Conservation (phyloP, 2,329 filamentous ascomycete species). For the Hypoxylon sp. region DNA sequence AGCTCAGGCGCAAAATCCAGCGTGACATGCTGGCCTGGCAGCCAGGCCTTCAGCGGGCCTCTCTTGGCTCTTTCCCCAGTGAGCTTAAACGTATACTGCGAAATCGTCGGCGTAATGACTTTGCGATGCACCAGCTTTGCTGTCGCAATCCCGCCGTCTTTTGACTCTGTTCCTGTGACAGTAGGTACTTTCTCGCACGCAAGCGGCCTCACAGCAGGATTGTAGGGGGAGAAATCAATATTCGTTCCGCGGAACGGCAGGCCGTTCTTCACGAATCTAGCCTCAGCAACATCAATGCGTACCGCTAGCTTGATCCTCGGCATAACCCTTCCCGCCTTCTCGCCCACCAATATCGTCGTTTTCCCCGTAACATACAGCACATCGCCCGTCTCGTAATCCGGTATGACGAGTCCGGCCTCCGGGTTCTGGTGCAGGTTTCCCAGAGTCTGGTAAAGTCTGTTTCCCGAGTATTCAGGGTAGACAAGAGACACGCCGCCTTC, state of each 20-base stretch:
- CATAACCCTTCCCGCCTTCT: slow-evolving; percentile 72
- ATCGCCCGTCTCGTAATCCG: slow-evolving; percentile 79
- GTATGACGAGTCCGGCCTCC: slow-evolving; percentile 76
- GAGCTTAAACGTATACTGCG: slow-evolving; percentile 69
- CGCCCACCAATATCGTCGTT: slow-evolving; percentile 74
- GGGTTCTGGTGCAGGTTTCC: slow-evolving; percentile 80
- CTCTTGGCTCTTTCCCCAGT: slow-evolving; percentile 40
- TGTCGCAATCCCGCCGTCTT: slow-evolving; percentile 45
- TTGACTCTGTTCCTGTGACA: slow-evolving; percentile 4
- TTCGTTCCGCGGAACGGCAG: slow-evolving; percentile 75
- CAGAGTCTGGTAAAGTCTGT: slow-evolving; percentile 84
- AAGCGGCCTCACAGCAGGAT: slow-evolving; percentile 77
- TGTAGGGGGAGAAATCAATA: slow-evolving; percentile 79
- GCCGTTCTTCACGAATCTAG: slow-evolving; percentile 72
- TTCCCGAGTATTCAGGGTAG: slow-evolving; percentile 89
- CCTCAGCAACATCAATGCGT: slow-evolving; percentile 71
- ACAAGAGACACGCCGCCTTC: slow-evolving; percentile 63
- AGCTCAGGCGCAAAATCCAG: slow-evolving; percentile 79
- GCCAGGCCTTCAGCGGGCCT: slow-evolving; percentile 60
- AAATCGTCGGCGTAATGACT: slow-evolving; percentile 74
- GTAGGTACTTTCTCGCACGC: slow-evolving; percentile 63
- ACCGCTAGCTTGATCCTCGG: slow-evolving; percentile 80
- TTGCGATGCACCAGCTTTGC: slow-evolving; percentile 72
- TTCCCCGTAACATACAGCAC: slow-evolving; percentile 81
- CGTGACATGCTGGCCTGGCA: slow-evolving; percentile 81